A percentile compares a stretch with the other conserved stretches of the same genome.
Evolutionary conservation across 2,329 filamentous ascomycete species (phyloP).

Genomic region (Colletotrichum sp.): DNA sequence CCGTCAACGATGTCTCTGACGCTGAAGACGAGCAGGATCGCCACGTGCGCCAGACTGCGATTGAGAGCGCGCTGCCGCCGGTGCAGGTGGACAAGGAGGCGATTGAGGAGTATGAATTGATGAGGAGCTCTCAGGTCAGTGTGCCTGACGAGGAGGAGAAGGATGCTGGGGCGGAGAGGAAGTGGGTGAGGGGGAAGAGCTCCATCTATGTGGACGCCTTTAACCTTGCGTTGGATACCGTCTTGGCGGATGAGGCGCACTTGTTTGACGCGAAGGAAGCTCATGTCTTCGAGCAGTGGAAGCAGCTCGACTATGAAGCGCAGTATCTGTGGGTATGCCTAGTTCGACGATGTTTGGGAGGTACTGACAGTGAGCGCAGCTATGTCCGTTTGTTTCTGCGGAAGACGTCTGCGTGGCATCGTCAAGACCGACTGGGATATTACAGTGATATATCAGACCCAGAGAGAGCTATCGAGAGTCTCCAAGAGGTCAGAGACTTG

Average conservation of each 20-base stretch:
- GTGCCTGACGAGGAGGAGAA: conserved; percentile 38
- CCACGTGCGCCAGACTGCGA: conserved; percentile 57
- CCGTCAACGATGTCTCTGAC: conserved; percentile 23
- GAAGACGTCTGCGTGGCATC: conserved; percentile 92
- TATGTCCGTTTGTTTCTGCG: conserved; percentile 93
- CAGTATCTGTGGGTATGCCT: conserved; percentile 81
- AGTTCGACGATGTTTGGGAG: not conserved
- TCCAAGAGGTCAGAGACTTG: conserved; percentile 65
- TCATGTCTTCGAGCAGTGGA: conserved; percentile 80
- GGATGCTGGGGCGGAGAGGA: conserved; percentile 11
- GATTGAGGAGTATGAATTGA: conserved; percentile 79
- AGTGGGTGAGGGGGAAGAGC: conserved; percentile 77
- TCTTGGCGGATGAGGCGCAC: conserved; percentile 86
- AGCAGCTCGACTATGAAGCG: conserved; percentile 75
- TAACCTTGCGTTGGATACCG: conserved; percentile 88
- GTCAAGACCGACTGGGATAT: conserved; percentile 78
- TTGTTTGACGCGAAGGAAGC: conserved; percentile 84
- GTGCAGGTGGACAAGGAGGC: conserved; percentile 72
- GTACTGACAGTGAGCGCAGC: conserved; percentile 47
- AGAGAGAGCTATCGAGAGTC: conserved; percentile 63
- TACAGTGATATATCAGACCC: conserved; percentile 83
- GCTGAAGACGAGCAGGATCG: conserved; percentile 28
- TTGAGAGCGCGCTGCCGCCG: conserved; percentile 74
- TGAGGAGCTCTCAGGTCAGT: conserved; percentile 59
- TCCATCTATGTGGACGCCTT: conserved; percentile 98